phyloP scores from a whole-genome alignment of 352 stramenopile species.

The Pseudoperonospora humuli region DNA sequence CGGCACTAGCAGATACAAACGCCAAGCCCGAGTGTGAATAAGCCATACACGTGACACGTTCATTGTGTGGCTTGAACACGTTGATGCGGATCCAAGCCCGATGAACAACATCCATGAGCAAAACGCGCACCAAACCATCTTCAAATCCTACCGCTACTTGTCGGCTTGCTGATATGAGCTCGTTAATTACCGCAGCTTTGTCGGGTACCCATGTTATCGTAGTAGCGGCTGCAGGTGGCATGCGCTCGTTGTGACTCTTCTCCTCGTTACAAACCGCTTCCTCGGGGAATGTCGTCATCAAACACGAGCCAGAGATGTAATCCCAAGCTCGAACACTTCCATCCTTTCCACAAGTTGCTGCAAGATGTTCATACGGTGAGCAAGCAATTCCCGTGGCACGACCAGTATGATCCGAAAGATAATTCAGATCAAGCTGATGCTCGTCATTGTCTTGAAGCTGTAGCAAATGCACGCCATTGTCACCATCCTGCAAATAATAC shows the following conservation, averaged over 20 bases:
- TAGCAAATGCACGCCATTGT: conserved; percentile 45
- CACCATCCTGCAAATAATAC: conserved; percentile 63
- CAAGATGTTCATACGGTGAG: conserved; percentile 83
- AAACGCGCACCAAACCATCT: conserved; percentile 78
- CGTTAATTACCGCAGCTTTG: conserved; percentile 28
- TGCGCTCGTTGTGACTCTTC: background rate
- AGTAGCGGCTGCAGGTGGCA: conserved; percentile 43
- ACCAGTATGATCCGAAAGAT: conserved; percentile 57
- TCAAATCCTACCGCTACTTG: conserved; percentile 86
- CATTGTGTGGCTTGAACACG: conserved; percentile 87
- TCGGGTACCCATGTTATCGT: conserved; percentile 70
- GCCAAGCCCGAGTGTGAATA: conserved; percentile 56
- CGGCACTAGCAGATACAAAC: too few species aligned
- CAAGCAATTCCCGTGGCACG: conserved; percentile 61
- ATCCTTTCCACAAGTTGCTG: conserved; percentile 79
- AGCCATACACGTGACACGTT: conserved; percentile 51
- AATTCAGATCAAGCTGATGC: conserved; percentile 43
- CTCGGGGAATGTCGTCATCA: conserved; percentile 27
- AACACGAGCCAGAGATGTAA: conserved; percentile 50
- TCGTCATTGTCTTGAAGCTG: conserved; percentile 26
- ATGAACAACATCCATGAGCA: conserved; percentile 47
- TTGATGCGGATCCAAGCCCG: conserved; percentile 53
- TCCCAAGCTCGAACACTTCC: conserved; percentile 84
- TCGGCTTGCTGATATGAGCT: conserved; percentile 41
- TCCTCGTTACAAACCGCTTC: conserved; percentile 2